Evolutionary conservation across 2,329 filamentous ascomycete species (phyloP), one percentile per base, ranked within the genome.

Genomic region (Cladosporium velox): DNA sequence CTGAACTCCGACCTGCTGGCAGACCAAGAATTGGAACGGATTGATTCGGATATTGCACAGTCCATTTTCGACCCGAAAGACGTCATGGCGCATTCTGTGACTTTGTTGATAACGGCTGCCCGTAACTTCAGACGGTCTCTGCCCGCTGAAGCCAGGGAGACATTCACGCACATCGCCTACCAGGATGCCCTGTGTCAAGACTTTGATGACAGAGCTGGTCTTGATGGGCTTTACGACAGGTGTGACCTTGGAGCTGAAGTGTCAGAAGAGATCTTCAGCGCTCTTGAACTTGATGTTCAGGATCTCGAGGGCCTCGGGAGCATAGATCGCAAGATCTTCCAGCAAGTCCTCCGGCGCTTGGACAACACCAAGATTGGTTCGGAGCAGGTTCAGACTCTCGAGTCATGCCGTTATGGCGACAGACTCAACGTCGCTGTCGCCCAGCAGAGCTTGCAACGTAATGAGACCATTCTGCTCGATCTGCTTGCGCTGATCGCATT

Each of bases 401-500:
- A 60, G n/a, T 52, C 58, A 26, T 92, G 91, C 0, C 86, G 89
- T 52, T 93, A 94, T 74, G 94, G 94, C 21, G 86, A 88, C 49
- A 91, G 88, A 70, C 80, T 93, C 1, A 82, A 93, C 15, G 86
- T 96, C 12, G 89, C 88, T 68, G 90, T 92, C 7, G 88, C 91
- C 0, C 90, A 94, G 73, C 93, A 98, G 74, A 90, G 87, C 14
- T 85, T 95, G 7, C 85, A 90, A 60, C 79, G 91, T 35, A 90
- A 91, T 67, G 89, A 88, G 79, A 87, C 87, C 67, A 83, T 95
- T 10, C 87, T 96, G 60, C 88, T 96, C 68, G 92, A 94, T 73
- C 86, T 98, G 66, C 81, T 98, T 2, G 85, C 95, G 2, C 84
- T 99, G 7, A 83, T 96, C 18, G 85, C 95, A 11, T 93, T 97